A percentile compares a stretch with the other conserved stretches of the same genome.
Conservation (phyloP, 140 eudicot genomes). For the Bidens hawaiensis region DNA sequence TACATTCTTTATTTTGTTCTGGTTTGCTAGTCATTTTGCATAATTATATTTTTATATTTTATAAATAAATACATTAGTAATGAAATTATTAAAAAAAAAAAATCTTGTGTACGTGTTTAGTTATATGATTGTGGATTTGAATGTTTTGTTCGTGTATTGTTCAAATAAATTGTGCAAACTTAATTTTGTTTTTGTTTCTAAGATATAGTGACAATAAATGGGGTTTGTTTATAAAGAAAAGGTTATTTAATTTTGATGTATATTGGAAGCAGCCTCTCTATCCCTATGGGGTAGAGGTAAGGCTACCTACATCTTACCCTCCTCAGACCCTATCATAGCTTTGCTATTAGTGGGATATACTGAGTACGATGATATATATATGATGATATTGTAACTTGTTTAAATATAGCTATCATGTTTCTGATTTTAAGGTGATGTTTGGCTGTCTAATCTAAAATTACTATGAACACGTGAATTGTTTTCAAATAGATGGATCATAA, state of each 20-base stretch:
- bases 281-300: too few species aligned
- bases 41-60: conserved; percentile 10
- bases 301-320: too few species aligned
- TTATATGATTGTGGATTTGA: background rate
- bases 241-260: background rate
- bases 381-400: background rate
- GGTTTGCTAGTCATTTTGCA: background rate
- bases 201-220: too few species aligned
- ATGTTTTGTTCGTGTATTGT: background rate
- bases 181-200: too few species aligned
- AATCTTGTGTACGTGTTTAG: background rate
- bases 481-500: background rate
- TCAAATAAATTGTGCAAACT: background rate
- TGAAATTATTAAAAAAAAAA: conserved; percentile 9
- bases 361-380: too few species aligned
- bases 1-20: conserved; percentile 11
- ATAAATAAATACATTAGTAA: conserved; percentile 15
- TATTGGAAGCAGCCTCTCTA: too few species aligned
- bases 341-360: too few species aligned
- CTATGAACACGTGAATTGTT: background rate
- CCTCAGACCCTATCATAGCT: too few species aligned
- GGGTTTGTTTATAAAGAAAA: background rate
- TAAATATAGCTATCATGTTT: too few species aligned
- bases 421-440: background rate
- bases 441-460: background rate